Base-by-base conservation (phyloP, 2,329 filamentous ascomycete genomes). In the Paradendryphiella salina region DNA sequence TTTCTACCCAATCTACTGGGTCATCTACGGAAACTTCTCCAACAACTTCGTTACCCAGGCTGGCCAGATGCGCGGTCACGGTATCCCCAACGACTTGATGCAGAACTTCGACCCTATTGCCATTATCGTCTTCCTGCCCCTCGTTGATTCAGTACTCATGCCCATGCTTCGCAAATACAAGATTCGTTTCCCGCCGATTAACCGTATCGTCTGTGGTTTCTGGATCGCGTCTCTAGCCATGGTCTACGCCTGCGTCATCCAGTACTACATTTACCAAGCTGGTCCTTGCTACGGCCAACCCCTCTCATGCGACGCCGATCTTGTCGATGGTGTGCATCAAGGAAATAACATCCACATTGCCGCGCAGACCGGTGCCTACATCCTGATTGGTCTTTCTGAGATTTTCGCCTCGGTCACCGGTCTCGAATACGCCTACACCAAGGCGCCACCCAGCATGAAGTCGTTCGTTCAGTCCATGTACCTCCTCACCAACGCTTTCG, bases 401-500 rank as follows among this genome's bases (percentile, higher is more conserved):
- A 78, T 78, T 52, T 78, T 78, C 61, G 76, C 76, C 52, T 75
- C 72, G 2, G 75, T 78, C 51, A 78, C 76, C 4, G 76, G 76
- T 50, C 72, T 78, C 14, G 76, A 79, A 46, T 78, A 78, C 54
- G 76, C 76, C 2, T 79, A 77, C 67, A 78, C 76, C 45, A 79
- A 79, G 51, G 75, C 76, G 0, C 76, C 76, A 4, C 73, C 75
- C 1, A 70, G 58, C 60, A 78, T 79, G 76, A 77, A 77, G 65
- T 76, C 73, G 0, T 77, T 78, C 54, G 74, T 78, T 21, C 75
- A 77, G 59, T 71, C 79, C 79, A 74, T 85, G 51, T 85, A 79
- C 66, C 80, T 85, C 44, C 79, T 85, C 58, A 85, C 82, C 57
- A 83, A 79, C 56, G 83, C 82, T 5, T 79, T 85, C 47, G 82